Base-by-base conservation (phyloP, 305 asterid genomes). In the Solanum chacoense region DNA sequence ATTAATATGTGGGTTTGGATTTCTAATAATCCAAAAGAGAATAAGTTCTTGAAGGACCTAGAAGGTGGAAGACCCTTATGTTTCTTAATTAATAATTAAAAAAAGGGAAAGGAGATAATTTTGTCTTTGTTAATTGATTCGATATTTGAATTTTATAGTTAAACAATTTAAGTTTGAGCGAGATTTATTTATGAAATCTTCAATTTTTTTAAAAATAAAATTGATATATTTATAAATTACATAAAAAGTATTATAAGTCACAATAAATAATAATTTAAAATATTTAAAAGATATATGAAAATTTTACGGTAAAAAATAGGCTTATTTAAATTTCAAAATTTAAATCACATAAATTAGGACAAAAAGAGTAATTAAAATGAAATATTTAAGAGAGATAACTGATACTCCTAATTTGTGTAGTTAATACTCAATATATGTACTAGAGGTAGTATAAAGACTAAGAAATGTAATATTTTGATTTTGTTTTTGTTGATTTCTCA, bases 31-130 rank as follows among this genome's bases (percentile, higher is more conserved):
- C 42, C 16, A 80, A 14, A 63, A 32, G 36, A 32, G 24, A 8
- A 67, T 38, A 69, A 78, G 24, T 89, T 90, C 93, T 85, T 89
- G 94, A 93, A 93, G 91, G 31, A 86, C 87, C 94, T 88, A 87
- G 92, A 90, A 90, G 90, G 29, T 83, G 73, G 42, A 50, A 4
- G 4, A 2, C 73, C 31, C 6, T 83, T 50, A 81, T 12, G 13
- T 38, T 78, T n/a, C 35, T 79, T 75, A 69, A 69, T 69, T 26
- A 69, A 26, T 11, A 67, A 26, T 26, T 69, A 11, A 26, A 26
- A 32, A 67, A 34, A 34, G 5, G 10, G 2, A 22, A 35, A 22
- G 6, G 20, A 35, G 4, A 20, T 35, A 20, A 35, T 22, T 69
- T 34, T 76, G 42, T 74, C 26, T 74, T 32, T 32, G 26, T 74